A percentile compares a stretch with the other conserved stretches of the same genome.
Conservation (phyloP, 129 eudicot species). For the Silybum marianum region DNA sequence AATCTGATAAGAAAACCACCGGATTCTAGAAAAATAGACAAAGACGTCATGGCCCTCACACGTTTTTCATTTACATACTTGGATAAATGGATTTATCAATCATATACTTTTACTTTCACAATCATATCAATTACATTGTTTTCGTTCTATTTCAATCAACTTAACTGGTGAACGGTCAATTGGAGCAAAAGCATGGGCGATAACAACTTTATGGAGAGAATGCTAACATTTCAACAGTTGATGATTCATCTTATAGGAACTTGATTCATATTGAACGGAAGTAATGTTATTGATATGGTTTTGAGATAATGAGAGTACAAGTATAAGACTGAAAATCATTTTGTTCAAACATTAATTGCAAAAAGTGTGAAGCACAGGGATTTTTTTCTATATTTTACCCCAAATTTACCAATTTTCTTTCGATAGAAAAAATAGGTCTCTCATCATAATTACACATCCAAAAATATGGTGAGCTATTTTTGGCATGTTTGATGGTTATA, state of each 20-base stretch:
- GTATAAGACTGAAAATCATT: background rate
- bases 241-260: background rate
- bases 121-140: background rate
- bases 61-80: background rate
- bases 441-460: background rate
- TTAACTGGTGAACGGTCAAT: background rate
- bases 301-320: background rate
- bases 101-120: background rate
- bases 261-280: background rate
- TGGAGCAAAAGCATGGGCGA: background rate
- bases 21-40: background rate
- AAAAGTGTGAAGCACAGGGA: background rate
- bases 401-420: background rate
- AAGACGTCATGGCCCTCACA: background rate
- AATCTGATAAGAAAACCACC: background rate
- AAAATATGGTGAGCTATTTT: background rate
- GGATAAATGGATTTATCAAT: background rate
- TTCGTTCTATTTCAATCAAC: background rate
- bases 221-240: background rate
- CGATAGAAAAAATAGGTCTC: background rate
- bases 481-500: background rate
- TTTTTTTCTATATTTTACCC: background rate
- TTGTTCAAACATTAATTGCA: background rate
- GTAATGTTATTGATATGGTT: too few species aligned
- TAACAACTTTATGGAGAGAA: background rate